These are phyloP conservation scores for Mortierella sp. DNA, from an alignment of 371 early-diverging fungal species.

Conservation along the genomic window DNA sequence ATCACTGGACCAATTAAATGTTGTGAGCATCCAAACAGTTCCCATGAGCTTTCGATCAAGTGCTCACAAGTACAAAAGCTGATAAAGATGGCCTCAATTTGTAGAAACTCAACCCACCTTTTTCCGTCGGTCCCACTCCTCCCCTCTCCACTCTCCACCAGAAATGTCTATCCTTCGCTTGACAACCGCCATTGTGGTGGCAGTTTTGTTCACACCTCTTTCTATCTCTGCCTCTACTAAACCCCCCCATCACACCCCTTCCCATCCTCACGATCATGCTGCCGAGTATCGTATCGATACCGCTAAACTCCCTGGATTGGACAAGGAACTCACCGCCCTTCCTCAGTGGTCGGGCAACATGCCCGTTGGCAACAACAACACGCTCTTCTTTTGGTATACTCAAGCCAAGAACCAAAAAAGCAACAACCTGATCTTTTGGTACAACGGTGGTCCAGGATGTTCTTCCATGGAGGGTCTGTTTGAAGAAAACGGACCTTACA, in stretches of 20 bases:
- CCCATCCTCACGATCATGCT: background rate
- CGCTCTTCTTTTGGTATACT: background rate
- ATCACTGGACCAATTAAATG: too few relatives aligned
- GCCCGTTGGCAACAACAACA: background rate
- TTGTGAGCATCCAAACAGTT: too few relatives aligned
- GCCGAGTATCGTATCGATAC: background rate
- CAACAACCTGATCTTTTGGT: background rate
- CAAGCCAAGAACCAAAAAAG: background rate
- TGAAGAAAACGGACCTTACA: background rate
- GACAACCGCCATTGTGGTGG: background rate
- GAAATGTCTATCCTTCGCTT: background rate
- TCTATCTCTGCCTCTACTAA: background rate
- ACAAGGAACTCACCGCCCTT: background rate
- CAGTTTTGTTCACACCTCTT: background rate
- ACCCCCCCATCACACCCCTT: too few relatives aligned
- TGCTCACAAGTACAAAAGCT: too few relatives aligned
- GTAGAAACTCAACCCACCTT: too few relatives aligned
- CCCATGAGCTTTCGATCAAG: too few relatives aligned
- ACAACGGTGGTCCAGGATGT: background rate
- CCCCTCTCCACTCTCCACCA: too few relatives aligned
- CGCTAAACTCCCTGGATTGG: background rate
- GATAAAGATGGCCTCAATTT: too few relatives aligned
- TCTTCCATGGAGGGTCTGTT: constrained; percentile 3
- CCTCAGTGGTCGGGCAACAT: background rate
- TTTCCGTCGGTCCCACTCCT: too few relatives aligned